Base-by-base conservation (phyloP, 2,329 filamentous ascomycete species). In the Trichoderma brevicompactum region DNA sequence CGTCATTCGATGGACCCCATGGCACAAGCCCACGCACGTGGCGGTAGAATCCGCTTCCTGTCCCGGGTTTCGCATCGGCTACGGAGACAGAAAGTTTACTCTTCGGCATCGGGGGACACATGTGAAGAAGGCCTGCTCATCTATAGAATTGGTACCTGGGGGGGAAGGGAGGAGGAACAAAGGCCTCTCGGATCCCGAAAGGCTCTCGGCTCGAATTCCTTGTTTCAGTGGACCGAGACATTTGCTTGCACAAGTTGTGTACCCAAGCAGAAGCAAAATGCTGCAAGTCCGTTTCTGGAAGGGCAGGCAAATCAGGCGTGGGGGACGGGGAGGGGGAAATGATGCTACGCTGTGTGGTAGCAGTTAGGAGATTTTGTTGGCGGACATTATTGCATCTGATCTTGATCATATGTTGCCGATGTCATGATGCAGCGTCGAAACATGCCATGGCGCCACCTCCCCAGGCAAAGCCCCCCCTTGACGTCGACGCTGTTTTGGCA, bases 1-100 rank as follows among this genome's bases (percentile, higher is more conserved):
- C 54, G 54, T 58, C 54, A 58, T 58, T 46, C 41, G 54, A 58
- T 36, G 41, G 32, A 28, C 28, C 32, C 28, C 36, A 44, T 49
- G 43, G 43, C 43, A 49, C 56, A n/a, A 49, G 38, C 38, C 17
- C n/a, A n/a, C 36, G 38, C 58, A 62, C 58, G 58, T 52, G 58
- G 40, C n/a, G 28, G 38, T 43, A 34, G 32, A 46, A 10, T 52
- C 23, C n/a, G 49, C 32, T 36, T 28, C 38, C 23, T 56, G 38
- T 44, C 10, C 23, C 5, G n/a, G n/a, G 49, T 15, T 38, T 38
- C 32, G 32, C 32, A 53, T 53, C 34, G 49, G 49, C 28, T 36
- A n/a, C 12, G 32, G 32, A 36, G 49, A 38, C 17, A 38, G 15
- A 6, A 10, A 19, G 15, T 8, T 34, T 4, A 9, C 5, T 49